phyloP scores from a whole-genome alignment of 768 basidiomycete genomes.

The Lactarius pseudohatsudake region DNA sequence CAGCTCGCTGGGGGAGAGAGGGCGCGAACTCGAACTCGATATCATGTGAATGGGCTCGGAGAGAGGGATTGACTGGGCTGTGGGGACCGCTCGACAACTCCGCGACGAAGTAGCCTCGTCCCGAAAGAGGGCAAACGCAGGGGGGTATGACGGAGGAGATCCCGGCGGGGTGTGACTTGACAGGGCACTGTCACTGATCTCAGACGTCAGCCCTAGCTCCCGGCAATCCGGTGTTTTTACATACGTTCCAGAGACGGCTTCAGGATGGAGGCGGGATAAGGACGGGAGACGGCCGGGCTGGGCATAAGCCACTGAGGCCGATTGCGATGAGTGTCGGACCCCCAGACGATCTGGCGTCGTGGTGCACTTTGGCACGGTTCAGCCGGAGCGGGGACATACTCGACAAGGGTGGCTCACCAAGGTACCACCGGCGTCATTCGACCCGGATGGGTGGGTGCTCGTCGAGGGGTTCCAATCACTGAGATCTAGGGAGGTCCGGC shows the following conservation, averaged over 20 bases:
- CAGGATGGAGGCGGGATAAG: not conserved
- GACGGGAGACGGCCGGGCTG: not conserved
- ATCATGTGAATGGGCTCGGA: too few relatives aligned
- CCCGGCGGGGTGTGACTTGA: conserved; percentile 1
- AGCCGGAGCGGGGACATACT: not conserved
- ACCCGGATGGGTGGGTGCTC: not conserved
- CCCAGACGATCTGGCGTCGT: not conserved
- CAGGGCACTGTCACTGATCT: not conserved
- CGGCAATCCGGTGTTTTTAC: not conserved
- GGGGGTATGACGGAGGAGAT: not conserved
- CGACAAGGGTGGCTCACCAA: not conserved
- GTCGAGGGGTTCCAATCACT: not conserved
- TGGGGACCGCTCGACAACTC: too few relatives aligned
- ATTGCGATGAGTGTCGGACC: not conserved
- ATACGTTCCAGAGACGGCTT: not conserved
- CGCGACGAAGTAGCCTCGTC: too few relatives aligned
- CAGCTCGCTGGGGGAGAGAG: not conserved
- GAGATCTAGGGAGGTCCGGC: not conserved
- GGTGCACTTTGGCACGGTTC: not conserved
- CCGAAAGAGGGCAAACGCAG: too few relatives aligned
- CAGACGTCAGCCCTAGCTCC: not conserved
- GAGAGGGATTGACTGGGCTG: too few relatives aligned
- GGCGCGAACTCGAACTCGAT: not conserved
- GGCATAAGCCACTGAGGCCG: not conserved
- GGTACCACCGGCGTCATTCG: not conserved